Base-by-base conservation (phyloP, 2,329 filamentous ascomycete species). In the Neospermospora avenae region DNA sequence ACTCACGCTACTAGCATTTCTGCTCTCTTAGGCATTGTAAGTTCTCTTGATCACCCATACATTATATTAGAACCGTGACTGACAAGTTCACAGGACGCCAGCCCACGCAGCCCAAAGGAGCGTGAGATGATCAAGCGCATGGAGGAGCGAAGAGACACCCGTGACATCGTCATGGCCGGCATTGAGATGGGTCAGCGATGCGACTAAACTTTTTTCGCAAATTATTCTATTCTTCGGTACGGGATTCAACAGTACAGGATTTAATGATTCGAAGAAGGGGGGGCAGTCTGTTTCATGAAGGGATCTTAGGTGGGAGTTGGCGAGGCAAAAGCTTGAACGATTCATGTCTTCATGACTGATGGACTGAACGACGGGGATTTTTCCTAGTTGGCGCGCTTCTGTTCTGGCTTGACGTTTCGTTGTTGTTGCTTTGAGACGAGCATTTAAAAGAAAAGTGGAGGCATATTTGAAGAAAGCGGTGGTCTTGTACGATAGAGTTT, bases 61-160 rank as follows among this genome's bases (percentile, higher is more conserved):
- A 35, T 7, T 2, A 31, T 31, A 24, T 39, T n/a, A 24, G 18
- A 1, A 10, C 16, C 14, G 18, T 35, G 16, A n/a, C 57, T 64
- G 58, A 63, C 49, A 52, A 41, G 42, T 55, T 61, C 7, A 31
- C 39, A 70, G 68, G 82, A 85, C 67, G 80, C 81, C 41, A 81
- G 82, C 69, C 82, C 82, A 22, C 75, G 82, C 41, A 83, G 80
- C 67, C 81, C 81, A 42, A 78, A 79, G 67, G 83, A 85, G 73
- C 76, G 82, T 67, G 82, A 84, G 71, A 74, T 84, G 70, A 80
- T 84, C 59, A 78, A 81, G 68, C 74, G 81, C 65, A 74, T 84
- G 68, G 83, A 84, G 68, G 80, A 84, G 69, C 77, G 65, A 51
- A 64, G 71, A 59, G 69, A 68, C 55, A 58, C 58, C 14, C 61